Evolutionary conservation across 495 filamentous ascomycete species (phyloP), one percentile per base, ranked within the genome.

Genomic region (Symbiotaphrina buchneri): DNA sequence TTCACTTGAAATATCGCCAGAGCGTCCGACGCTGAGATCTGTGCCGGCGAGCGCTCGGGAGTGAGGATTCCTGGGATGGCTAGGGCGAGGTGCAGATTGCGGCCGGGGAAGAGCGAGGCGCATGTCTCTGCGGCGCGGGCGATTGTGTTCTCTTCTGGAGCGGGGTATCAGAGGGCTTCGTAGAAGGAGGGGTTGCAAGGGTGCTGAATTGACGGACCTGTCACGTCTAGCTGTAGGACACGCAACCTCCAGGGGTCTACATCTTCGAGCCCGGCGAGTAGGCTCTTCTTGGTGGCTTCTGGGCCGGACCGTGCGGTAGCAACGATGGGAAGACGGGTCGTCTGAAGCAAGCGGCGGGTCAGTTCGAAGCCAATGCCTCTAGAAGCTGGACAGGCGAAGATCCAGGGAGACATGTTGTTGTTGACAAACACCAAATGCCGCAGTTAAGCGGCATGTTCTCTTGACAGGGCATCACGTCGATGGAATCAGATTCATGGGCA

Each of bases 341-440:
- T 64, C 30, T 53, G 48, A 10, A 87, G 59, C 7, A 90, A 54
- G 21, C 70, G 62, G 3, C 69, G 63, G 4, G 73, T 66, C 10
- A 90, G 53, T 17, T 72, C 66, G 39, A 78, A 59, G 13, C 76
- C 79, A 38, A 87, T 67, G 10, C 81, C 80, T 15, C 75, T 58
- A 7, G 72, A 81, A 7, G 77, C 64, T 0, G 80, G 81, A 13
- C 66, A 61, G 16, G 73, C 49, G 3, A 71, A 43, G 21, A 47
- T 36, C 51, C 57, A 54, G 10, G 54, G 52, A 29, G 27, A 29
- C n/a, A n/a, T n/a, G n/a, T n/a, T n/a, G n/a, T n/a, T n/a, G n/a
- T n/a, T n/a, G n/a, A n/a, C n/a, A n/a, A n/a, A n/a, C n/a, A n/a
- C n/a, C n/a, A n/a, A n/a, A n/a, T n/a, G n/a, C n/a, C n/a, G n/a